Conservation (phyloP, 352 stramenopile genomes). For the Phytophthora megakarya region DNA sequence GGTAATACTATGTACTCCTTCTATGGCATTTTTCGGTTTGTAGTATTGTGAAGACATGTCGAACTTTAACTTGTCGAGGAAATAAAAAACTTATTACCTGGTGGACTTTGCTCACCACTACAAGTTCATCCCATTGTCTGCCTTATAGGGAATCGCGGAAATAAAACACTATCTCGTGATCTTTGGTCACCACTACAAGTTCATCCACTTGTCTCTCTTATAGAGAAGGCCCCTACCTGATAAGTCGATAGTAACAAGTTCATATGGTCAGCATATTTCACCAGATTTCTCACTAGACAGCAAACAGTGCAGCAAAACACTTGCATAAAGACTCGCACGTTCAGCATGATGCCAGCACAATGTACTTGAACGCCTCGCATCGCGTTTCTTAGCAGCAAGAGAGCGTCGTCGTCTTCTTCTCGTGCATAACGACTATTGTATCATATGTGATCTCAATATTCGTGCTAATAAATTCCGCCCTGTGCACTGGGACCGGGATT, state of each 20-base stretch:
- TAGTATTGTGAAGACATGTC: no score
- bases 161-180: no score
- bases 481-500: background rate
- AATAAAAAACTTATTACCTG: no score
- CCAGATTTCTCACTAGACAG: background rate
- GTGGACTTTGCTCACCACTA: no score
- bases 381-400: slow-evolving; percentile 2
- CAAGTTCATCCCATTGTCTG: no score
- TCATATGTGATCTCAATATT: slow-evolving; percentile 1
- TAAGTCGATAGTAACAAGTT: background rate
- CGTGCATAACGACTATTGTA: background rate
- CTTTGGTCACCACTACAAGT: no score
- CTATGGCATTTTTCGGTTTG: no score
- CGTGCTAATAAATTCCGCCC: background rate
- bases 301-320: background rate
- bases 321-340: background rate
- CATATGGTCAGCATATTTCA: background rate
- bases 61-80: no score
- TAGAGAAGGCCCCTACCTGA: background rate
- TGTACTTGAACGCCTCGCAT: background rate
- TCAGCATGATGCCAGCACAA: slow-evolving; percentile 4
- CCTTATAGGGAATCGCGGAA: no score
- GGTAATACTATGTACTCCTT: no score
- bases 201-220: no score
- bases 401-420: slow-evolving; percentile 2